phyloP scores from a whole-genome alignment of 257 asterid genomes.

The Petunia secreta region DNA sequence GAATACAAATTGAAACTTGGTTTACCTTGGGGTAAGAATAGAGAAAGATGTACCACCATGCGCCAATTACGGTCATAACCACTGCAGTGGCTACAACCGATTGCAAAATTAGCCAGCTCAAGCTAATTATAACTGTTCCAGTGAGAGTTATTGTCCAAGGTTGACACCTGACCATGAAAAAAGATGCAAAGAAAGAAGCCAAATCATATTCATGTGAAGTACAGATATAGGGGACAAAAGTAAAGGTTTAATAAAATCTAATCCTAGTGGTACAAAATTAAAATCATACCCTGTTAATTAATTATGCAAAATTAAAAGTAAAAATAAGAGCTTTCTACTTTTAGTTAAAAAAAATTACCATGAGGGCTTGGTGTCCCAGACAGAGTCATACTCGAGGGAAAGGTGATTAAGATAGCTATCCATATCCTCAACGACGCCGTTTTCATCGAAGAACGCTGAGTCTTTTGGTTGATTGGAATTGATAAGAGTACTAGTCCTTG shows the following conservation, averaged over 20 bases:
- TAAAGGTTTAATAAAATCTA: not conserved
- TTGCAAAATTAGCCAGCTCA: constrained; percentile 73
- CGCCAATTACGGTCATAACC: constrained; percentile 47
- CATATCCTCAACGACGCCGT: constrained; percentile 88
- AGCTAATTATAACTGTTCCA: constrained; percentile 56
- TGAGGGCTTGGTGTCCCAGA: constrained; percentile 95
- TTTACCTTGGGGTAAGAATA: constrained; percentile 89
- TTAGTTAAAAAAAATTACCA: constrained; percentile 44
- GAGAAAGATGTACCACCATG: constrained; percentile 95
- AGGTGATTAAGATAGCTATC: constrained; percentile 83
- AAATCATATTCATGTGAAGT: not conserved
- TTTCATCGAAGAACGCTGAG: constrained; percentile 59
- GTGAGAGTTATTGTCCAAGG: constrained; percentile 89
- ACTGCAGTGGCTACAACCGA: constrained; percentile 54
- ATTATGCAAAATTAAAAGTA: not conserved
- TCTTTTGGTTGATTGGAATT: constrained; percentile 44
- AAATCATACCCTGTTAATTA: not conserved
- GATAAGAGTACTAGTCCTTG: constrained; percentile 31
- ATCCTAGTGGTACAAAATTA: not conserved
- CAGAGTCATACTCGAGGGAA: constrained; percentile 87
- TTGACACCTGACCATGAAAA: constrained; percentile 67
- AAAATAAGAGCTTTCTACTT: not conserved
- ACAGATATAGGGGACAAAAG: not conserved
- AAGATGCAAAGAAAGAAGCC: not conserved
- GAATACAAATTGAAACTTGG: not conserved